Evolutionary conservation across 2,329 filamentous ascomycete genomes (phyloP).

Genomic region (Trichoderma atrobrunneum): DNA sequence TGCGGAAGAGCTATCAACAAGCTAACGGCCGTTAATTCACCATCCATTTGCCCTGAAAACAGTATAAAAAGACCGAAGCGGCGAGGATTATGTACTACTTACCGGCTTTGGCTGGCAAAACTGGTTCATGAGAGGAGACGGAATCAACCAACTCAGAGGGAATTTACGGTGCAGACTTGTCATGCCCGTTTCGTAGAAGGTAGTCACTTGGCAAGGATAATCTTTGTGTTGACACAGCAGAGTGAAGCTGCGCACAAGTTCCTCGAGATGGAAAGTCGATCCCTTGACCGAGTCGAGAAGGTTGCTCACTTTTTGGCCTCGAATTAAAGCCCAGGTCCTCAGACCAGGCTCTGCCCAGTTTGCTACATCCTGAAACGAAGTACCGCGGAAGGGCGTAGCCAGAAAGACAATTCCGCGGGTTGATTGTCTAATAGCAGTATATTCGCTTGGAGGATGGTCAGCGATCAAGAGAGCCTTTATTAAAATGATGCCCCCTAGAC

Average conservation of each 20-base stretch:
- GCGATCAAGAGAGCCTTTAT: conserved; percentile 29
- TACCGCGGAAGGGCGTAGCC: conserved; percentile 31
- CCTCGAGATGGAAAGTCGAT: conserved; percentile 21
- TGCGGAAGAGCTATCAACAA: conserved; percentile 27
- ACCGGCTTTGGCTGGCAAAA: neutral
- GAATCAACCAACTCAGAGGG: conserved; percentile 15
- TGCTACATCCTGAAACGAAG: conserved; percentile 28
- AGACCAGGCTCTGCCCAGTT: conserved; percentile 21
- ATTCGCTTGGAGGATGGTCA: conserved; percentile 14
- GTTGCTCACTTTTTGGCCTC: conserved; percentile 19
- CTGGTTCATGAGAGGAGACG: neutral
- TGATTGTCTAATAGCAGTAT: conserved; percentile 21
- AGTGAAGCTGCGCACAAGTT: conserved; percentile 26
- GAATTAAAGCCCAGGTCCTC: neutral
- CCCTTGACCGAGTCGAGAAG: conserved; percentile 24
- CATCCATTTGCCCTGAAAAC: neutral
- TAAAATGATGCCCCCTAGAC: conserved; percentile 33
- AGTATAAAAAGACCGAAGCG: neutral
- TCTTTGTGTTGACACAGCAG: conserved; percentile 17
- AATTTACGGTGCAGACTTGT: conserved; percentile 25
- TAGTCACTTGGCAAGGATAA: conserved; percentile 19
- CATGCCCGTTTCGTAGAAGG: conserved; percentile 25
- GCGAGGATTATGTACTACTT: neutral
- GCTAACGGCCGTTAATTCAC: conserved; percentile 17
- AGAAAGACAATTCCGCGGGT: conserved; percentile 30